These are phyloP conservation scores for Chytriomyces sp. DNA, from an alignment of 192 early-diverging fungal species.

Conservation along the genomic window DNA sequence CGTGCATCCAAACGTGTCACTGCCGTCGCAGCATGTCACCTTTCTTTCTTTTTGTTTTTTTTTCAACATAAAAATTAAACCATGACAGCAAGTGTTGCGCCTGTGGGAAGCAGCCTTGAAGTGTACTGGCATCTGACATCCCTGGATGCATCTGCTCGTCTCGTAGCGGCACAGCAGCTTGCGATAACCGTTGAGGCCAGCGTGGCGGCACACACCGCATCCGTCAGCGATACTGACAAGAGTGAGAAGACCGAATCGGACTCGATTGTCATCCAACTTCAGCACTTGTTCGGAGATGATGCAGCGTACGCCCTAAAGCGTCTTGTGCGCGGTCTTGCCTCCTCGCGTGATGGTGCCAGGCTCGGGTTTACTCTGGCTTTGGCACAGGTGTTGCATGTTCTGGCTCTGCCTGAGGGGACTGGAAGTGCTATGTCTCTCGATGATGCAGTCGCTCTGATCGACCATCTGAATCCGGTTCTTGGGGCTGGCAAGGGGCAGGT, in stretches of 20 bases:
- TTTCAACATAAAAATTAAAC: not conserved
- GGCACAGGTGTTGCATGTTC: constrained; percentile 70
- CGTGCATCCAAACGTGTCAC: no score
- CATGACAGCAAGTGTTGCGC: no score
- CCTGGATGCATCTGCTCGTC: constrained; percentile 68
- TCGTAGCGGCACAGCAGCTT: constrained; percentile 69
- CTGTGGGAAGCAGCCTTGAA: constrained; percentile 51
- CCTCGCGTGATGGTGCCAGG: constrained; percentile 83
- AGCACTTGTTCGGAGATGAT: constrained; percentile 36
- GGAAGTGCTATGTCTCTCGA: no score
- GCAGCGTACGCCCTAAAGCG: constrained; percentile 76
- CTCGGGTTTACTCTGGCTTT: constrained; percentile 96
- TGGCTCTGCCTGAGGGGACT: not conserved
- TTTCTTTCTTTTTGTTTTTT: not conserved
- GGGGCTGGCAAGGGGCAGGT: no score
- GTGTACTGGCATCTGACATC: constrained; percentile 83
- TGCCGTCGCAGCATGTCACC: no score
- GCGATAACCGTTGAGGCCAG: constrained; percentile 7
- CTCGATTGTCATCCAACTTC: no score
- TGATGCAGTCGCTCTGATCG: no score
- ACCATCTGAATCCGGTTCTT: no score
- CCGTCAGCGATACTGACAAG: constrained; percentile 33
- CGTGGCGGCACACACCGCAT: constrained; percentile 38
- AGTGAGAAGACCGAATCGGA: constrained; percentile 59
- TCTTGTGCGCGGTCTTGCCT: constrained; percentile 85